Evolutionary conservation across 257 asterid genomes (phyloP), one percentile per base, ranked within the genome.

Genomic region (Forsythia suspensa): DNA sequence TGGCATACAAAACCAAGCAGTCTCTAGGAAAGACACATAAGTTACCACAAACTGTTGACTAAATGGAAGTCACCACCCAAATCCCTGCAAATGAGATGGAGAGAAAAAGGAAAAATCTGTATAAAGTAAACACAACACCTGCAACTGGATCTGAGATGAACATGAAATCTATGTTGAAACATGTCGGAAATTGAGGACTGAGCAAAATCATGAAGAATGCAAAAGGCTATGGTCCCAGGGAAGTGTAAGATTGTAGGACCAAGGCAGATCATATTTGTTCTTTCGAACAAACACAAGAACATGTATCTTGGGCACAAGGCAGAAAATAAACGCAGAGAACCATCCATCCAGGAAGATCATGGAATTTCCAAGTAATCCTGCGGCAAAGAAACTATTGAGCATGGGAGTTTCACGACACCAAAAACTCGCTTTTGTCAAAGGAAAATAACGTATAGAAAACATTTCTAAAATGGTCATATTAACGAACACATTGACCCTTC

Each of bases 361-460:
- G 92, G 91, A 88, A 89, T 84, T 84, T 89, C 97, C 98, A 90
- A 89, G 96, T 86, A 85, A 89, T 95, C 98, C 98, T 95, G 98
- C 98, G 95, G 84, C 95, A 93, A 95, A 93, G 92, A 90, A 95
- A 95, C 94, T 93, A 83, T 85, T 95, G 98, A 95, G 97, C 90
- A 79, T 79, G 87, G 88, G 80, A 89, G 86, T 82, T 85, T 76
- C 86, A 76, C 91, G 86, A 87, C 86, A 85, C 78, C 20, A 61
- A 46, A 76, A 73, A 21, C 34, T 79, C 46, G 83, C 70, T 74
- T 84, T 89, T 84, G 80, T 73, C 73, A 75, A 59, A 72, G 80
- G 83, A 83, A 85, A 76, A 83, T 83, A 86, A 84, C 79, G 83
- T 69, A 77, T 36, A 44, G 61, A 72, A 82, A 66, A 29, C 34